Conservation (phyloP, 495 filamentous ascomycete genomes). For the Annulohypoxylon moriforme region DNA sequence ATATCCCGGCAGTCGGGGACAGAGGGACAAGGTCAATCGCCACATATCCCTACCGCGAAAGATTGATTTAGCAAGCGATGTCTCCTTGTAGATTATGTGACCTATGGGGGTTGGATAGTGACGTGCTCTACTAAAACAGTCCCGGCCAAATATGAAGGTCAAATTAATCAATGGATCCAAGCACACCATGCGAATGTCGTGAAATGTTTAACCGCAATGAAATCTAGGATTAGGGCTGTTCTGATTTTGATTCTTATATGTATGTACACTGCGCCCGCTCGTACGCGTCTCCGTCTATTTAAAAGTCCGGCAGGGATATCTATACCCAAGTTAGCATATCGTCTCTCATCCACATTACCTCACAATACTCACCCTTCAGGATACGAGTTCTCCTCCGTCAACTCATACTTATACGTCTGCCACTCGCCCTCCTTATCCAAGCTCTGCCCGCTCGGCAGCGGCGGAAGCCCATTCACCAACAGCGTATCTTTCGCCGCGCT, state of each 20-base stretch:
- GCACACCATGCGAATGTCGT: not conserved
- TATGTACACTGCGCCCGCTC: conserved; percentile 41
- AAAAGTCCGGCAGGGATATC: conserved; percentile 63
- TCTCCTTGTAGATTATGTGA: conserved; percentile 1
- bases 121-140: conserved; percentile 1
- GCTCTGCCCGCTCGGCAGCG: conserved; percentile 76
- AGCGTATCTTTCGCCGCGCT: conserved; percentile 69
- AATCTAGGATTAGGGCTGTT: conserved; percentile 42
- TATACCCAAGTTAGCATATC: conserved; percentile 30
- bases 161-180: not conserved
- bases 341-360: not conserved
- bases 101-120: too few species aligned
- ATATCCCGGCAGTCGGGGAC: conserved; percentile 27
- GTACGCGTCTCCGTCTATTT: conserved; percentile 50
- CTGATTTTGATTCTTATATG: conserved; percentile 15
- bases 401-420: conserved; percentile 65
- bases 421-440: conserved; percentile 55
- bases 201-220: conserved; percentile 20
- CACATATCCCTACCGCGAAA: not conserved
- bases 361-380: conserved; percentile 62
- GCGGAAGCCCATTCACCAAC: conserved; percentile 82
- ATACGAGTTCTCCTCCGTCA: conserved; percentile 69
- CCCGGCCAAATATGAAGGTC: not conserved
- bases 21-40: not conserved
- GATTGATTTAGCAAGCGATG: not conserved